Base-by-base conservation (phyloP, 169 alveolate species). In the Plasmodium cynomolgi region DNA sequence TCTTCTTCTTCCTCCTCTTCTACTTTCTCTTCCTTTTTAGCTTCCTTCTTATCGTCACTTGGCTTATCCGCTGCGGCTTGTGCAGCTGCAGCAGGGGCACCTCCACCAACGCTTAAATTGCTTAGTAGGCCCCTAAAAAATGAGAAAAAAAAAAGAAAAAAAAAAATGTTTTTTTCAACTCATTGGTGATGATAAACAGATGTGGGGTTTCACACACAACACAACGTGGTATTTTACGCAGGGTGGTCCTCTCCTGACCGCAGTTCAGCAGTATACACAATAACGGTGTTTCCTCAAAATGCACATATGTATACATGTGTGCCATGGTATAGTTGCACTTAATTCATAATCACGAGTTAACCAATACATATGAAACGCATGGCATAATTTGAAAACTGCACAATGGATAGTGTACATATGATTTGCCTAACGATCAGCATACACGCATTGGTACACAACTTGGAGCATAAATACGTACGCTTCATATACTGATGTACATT, bases 21-120 rank as follows among this genome's bases (percentile, higher is more conserved):
- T 86, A 88, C 96, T 75, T 86, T 88, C 84, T 93, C 96, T 71
- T 84, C 96, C 73, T 80, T 83, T 77, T 93, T 86, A 29, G 85
- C n/a, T 71, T 93, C 96, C 81, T 93, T 92, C 77, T 84, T 88
- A 33, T 80, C 90, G 33, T 91, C 92, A 91, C 93, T 86, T 11
- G 94, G 85, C 37, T 44, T 82, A 2, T 81, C 95, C 20, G 84
- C 83, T 54, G 93, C 84, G 74, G 68, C 95, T 50, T 91, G 95
- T 47, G 93, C 95, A 68, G 86, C 68, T 23, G 88, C 84, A 71
- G 95, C 81, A 23, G 95, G 96, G 34, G 94, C 97, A 29, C 96
- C 97, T 74, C 96, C 97, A 23, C 96, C 96, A 58, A 96, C 97
- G 83, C 92, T 97, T 62, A 94, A 90, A 73, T 90, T 90, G 74